Evolutionary conservation across 352 stramenopile species (phyloP).

Genomic region (Aphanomyces stellatus): DNA sequence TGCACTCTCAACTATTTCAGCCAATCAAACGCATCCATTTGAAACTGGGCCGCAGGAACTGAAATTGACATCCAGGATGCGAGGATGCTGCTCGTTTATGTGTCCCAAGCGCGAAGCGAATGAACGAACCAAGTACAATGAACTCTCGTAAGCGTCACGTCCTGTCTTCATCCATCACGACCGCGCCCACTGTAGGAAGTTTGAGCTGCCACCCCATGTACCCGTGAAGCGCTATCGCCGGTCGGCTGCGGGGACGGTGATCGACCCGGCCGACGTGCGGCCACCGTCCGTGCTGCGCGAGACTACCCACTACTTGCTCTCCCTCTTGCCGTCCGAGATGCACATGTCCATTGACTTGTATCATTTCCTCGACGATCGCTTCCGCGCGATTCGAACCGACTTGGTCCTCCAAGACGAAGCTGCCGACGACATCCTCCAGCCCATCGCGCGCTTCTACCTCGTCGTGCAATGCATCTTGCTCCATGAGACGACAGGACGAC

Average conservation of each 20-base stretch:
- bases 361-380: conserved; percentile 18
- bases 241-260: not conserved
- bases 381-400: conserved; percentile 16
- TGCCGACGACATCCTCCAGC: not conserved
- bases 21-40: no score
- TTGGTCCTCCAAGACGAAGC: conserved; percentile 5
- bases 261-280: conserved; percentile 7
- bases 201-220: not conserved
- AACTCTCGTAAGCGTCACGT: conserved; percentile 8
- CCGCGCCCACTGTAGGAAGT: conserved; percentile 10
- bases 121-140: conserved; percentile 4
- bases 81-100: not conserved
- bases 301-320: conserved; percentile 12
- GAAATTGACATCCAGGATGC: not conserved
- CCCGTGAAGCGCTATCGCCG: conserved; percentile 18
- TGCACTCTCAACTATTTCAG: not conserved
- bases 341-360: conserved; percentile 17
- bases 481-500: not conserved
- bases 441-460: conserved; percentile 19
- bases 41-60: not conserved
- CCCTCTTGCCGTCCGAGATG: conserved; percentile 6
- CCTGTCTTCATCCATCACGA: not conserved
- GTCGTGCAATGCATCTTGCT: conserved; percentile 15
- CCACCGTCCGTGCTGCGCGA: conserved; percentile 2
- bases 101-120: not conserved